These are phyloP conservation scores for Hirschfeldia incana DNA, from an alignment of 345 rosid genomes.

Conservation along the genomic window DNA sequence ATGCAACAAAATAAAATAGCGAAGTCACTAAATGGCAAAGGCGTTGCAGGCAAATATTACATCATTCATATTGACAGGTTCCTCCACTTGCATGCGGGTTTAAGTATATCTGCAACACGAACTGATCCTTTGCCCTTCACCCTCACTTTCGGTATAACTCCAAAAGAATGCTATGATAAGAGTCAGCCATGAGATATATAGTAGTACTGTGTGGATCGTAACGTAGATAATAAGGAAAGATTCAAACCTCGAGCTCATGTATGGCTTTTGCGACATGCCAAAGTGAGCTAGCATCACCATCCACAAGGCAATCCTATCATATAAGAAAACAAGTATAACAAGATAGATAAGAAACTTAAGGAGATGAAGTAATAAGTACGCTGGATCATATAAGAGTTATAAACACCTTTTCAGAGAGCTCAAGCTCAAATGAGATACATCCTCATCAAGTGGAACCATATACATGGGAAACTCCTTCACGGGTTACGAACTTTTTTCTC, in stretches of 20 bases:
- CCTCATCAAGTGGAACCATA: slow-evolving; percentile 90
- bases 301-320: slow-evolving; percentile 73
- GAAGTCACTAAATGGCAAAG: no score
- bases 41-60: slow-evolving; percentile 31
- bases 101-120: slow-evolving; percentile 83
- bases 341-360: slow-evolving; percentile 8
- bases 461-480: slow-evolving; percentile 86
- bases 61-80: slow-evolving; percentile 77
- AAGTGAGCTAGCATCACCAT: slow-evolving; percentile 91
- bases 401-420: slow-evolving; percentile 70
- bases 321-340: neutral
- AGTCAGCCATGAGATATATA: slow-evolving; percentile 11
- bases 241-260: slow-evolving; percentile 91
- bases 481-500: slow-evolving; percentile 75
- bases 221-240: neutral
- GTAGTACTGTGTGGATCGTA: slow-evolving; percentile 1
- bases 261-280: slow-evolving; percentile 98
- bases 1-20: neutral
- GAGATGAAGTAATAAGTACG: neutral
- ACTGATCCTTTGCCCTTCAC: slow-evolving; percentile 96
- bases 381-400: slow-evolving; percentile 6
- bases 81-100: slow-evolving; percentile 82
- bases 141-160: slow-evolving; percentile 88
- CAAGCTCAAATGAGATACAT: slow-evolving; percentile 90
- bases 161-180: slow-evolving; percentile 71